Percentiles rank a stretch among this genome's conserved stretches.
These are phyloP conservation scores for Xylariaceae sp. DNA, from an alignment of 2,329 filamentous ascomycete genomes.

Conservation along the genomic window DNA sequence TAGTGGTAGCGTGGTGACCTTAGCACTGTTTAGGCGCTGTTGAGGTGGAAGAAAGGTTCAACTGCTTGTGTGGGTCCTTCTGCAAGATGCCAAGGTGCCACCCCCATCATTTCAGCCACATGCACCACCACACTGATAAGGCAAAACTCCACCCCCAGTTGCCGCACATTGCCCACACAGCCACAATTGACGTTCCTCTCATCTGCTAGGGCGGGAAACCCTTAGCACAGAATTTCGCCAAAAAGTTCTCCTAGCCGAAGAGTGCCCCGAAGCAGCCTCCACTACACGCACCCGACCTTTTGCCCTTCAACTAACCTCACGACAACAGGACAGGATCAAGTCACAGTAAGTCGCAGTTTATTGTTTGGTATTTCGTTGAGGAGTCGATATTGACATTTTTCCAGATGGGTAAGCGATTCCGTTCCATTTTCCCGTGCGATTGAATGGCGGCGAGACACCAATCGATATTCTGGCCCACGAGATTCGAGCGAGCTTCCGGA, in stretches of 20 bases:
- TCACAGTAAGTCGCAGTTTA: conserved; percentile 42
- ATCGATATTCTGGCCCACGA: neutral
- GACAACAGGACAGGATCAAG: conserved; percentile 39
- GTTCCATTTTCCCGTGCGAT: conserved; percentile 19
- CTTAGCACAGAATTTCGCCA: conserved; percentile 29
- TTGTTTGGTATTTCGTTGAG: neutral
- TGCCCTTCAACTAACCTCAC: conserved; percentile 30
- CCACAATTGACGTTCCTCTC: conserved; percentile 11
- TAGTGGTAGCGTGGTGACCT: no score
- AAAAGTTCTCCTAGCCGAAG: conserved; percentile 28
- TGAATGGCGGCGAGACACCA: neutral
- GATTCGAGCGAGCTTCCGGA: neutral
- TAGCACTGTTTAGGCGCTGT: no score
- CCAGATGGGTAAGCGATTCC: conserved; percentile 29
- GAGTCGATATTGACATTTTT: conserved; percentile 21
- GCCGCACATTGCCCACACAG: conserved; percentile 9
- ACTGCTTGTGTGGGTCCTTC: no score
- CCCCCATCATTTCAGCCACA: no score
- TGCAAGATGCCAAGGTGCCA: no score
- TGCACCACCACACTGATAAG: conserved; percentile 3
- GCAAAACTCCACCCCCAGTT: no score
- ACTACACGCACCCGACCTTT: conserved; percentile 22
- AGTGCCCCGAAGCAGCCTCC: conserved; percentile 20
- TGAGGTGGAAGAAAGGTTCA: no score
- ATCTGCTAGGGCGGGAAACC: conserved; percentile 29